Evolutionary conservation across 139 green algal genomes (phyloP), one percentile per base, ranked within the genome.

Genomic region (Micractinium conductrix): DNA sequence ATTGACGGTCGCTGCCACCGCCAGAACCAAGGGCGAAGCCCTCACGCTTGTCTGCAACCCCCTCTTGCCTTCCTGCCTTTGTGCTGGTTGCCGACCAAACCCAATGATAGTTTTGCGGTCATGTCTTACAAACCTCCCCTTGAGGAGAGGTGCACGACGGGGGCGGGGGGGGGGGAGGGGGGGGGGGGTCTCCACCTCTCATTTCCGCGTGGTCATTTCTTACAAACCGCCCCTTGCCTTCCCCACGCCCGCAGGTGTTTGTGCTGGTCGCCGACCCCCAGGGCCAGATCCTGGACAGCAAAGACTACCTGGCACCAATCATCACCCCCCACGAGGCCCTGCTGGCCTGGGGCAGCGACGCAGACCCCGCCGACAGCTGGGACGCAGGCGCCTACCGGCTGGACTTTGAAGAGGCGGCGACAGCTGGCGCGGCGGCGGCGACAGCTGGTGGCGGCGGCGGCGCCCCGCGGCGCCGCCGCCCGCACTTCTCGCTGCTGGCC

Each of bases 281-380:
- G 73, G 93, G 78, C 78, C 68, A 85, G 75, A 90, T 99, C 30
- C 88, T 99, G 63, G 96, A 98, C 84, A 92, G 85, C 84, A 95
- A 94, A 81, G 94, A 98, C 21, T 99, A 94, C 81, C 88, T 98
- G 65, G 92, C 94, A 21, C 96, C 97, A 9, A 90, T 99, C 83
- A 95, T 99, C 83, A 98, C 95, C 0, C 95, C 96, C 0, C 94
- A 93, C 74, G 97, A 99, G 88, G 97, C 96, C 1, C 78, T 91
- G 42, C 84, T 96, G 43, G 95, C 95, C 22, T 82, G 43, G n/a
- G 58, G 28, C 35, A 22, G 14, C 12, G 38, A 43, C n/a, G 93
- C 95, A 28, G 50, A 83, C 42, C 65, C 68, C 48, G 86, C 76
- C 21, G 35, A 8, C 21, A 72, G 75, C 43, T 92, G 84, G 84